A percentile compares a stretch with the other conserved stretches of the same genome.
Conservation (phyloP, 768 basidiomycete species). For the Boletus rufocinnamomeus region DNA sequence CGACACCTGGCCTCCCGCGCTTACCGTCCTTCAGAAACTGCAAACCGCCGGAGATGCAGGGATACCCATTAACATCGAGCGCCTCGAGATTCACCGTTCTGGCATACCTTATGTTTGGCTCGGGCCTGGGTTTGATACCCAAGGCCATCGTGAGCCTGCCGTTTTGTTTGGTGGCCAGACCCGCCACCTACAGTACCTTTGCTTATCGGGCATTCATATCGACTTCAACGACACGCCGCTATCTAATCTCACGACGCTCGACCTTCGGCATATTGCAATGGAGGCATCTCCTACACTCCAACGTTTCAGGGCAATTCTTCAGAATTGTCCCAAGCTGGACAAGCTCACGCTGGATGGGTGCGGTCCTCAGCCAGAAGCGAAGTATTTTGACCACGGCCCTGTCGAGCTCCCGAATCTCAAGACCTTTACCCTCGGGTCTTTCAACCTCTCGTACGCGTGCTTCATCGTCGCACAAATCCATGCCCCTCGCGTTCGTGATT, state of each 20-base stretch:
- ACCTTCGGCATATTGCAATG: constrained; percentile 62
- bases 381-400: constrained; percentile 36
- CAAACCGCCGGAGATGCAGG: constrained; percentile 36
- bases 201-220: constrained; percentile 60
- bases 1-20: constrained; percentile 54
- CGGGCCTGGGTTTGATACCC: constrained; percentile 43
- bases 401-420: constrained; percentile 51
- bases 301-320: constrained; percentile 56
- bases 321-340: constrained; percentile 47
- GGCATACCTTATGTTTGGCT: constrained; percentile 49
- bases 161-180: constrained; percentile 55
- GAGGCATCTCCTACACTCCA: constrained; percentile 49
- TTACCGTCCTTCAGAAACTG: constrained; percentile 53
- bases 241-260: constrained; percentile 60
- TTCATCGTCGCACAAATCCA: constrained; percentile 50
- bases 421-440: constrained; percentile 58
- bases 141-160: constrained; percentile 35
- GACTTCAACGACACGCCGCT: constrained; percentile 55
- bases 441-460: constrained; percentile 48
- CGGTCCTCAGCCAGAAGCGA: constrained; percentile 46
- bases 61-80: constrained; percentile 49
- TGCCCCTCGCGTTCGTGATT: constrained; percentile 58
- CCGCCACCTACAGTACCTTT: constrained; percentile 49
- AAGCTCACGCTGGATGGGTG: constrained; percentile 65
- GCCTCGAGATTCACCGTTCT: constrained; percentile 64